These are phyloP conservation scores for Filobasidium wieringae DNA, from an alignment of 768 basidiomycete species.

Conservation along the genomic window DNA sequence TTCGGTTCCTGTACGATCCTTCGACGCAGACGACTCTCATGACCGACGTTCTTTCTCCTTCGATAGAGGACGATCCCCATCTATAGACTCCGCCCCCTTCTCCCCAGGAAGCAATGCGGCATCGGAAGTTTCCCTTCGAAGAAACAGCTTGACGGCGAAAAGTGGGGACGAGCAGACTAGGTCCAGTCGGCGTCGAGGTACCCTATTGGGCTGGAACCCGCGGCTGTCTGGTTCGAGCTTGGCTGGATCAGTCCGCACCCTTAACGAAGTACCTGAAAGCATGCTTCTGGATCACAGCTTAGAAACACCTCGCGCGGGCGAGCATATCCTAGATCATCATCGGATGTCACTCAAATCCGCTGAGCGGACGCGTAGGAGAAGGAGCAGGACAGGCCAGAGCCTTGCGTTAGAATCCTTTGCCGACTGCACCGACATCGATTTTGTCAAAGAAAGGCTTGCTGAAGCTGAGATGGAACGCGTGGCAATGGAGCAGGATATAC, in stretches of 20 bases:
- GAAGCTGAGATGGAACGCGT: background rate
- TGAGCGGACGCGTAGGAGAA: background rate
- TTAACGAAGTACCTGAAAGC: background rate
- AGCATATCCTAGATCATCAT: too few species aligned
- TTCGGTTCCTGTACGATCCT: too few species aligned
- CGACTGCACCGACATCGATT: background rate
- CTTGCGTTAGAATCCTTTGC: background rate
- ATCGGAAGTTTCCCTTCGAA: background rate
- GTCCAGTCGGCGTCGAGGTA: background rate
- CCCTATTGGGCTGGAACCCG: background rate
- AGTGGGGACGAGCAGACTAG: background rate
- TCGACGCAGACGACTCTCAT: background rate
- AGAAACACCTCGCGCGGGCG: background rate
- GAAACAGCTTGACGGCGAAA: background rate
- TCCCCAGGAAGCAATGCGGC: background rate
- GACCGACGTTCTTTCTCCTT: background rate
- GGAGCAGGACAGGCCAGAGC: background rate
- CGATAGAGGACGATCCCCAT: background rate
- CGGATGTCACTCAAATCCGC: too few species aligned
- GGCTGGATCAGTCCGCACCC: background rate
- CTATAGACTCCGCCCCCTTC: background rate
- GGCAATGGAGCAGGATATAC: background rate
- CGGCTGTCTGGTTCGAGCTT: background rate
- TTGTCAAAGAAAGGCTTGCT: background rate
- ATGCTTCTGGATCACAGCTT: background rate